Base-by-base conservation (phyloP, 2,329 filamentous ascomycete species). In the Ophiostoma himal-ulmi region DNA sequence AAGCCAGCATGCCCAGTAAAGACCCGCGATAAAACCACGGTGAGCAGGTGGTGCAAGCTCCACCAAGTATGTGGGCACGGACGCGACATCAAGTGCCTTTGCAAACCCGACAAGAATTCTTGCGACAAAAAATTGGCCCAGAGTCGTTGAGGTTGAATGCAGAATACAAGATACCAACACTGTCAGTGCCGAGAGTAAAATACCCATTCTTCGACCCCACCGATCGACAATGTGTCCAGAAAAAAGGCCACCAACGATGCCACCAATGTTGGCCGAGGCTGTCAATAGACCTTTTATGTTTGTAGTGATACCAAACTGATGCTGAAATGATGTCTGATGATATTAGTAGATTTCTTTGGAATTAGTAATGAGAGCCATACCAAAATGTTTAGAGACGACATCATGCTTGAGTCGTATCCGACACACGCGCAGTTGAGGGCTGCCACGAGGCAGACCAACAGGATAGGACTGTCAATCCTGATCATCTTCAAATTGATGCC, bases 1-100 rank as follows among this genome's bases (percentile, higher is more conserved):
- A 13, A 57, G 52, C 52, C 52, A 57, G n/a, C 52, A 57, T 57
- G 52, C 52, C 52, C 52, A 57, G 52, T 57, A 57, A 11, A 57
- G n/a, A 14, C 52, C 52, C 8, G 52, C n/a, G 26, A 57, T 57
- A 8, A 57, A 57, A 13, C 52, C 52, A 11, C 52, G 52, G 22
- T 26, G n/a, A 3, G 52, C 52, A 5, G n/a, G 52, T 10, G 52
- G 52, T 26, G 52, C 52, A 26, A 57, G 52, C 52, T 57, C 52
- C 2, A 57, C 52, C 52, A 57, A 57, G 22, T 57, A 57, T 26
- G 52, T 57, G 5, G 52, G 52, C n/a, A 57, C 52, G 10, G 52
- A 57, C 5, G 52, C 52, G n/a, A 57, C 52, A 57, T 57, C 52
- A 11, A 57, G 52, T 10, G 52, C 52, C 52, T 57, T 57, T 57